phyloP scores from a whole-genome alignment of 2,329 filamentous ascomycete species.

The Sclerotinia sclerotiorum region DNA sequence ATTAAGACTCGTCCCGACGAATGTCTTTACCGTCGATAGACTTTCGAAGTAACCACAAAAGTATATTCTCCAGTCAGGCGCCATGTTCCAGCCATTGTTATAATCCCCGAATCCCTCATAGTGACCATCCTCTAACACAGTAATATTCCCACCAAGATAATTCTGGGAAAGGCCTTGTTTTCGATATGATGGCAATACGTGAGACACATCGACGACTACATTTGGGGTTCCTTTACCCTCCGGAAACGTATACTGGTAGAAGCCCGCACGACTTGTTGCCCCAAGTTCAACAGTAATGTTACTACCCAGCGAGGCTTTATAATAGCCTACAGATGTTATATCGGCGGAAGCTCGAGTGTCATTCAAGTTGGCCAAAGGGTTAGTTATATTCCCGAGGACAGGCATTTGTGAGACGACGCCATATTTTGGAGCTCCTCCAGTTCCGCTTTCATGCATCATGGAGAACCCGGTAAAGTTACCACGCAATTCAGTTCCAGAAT shows the following conservation, averaged over 20 bases:
- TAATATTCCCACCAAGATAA: conserved; percentile 59
- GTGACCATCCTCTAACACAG: conserved; percentile 49
- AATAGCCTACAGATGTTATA: conserved; percentile 59
- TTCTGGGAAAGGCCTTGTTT: conserved; percentile 59
- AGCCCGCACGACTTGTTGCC: conserved; percentile 55
- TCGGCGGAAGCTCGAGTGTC: conserved; percentile 53
- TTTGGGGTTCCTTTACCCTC: conserved; percentile 39
- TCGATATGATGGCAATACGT: conserved; percentile 60
- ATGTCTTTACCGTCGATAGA: conserved; percentile 50
- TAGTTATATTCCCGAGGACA: conserved; percentile 48
- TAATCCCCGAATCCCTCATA: conserved; percentile 63
- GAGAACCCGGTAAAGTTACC: conserved; percentile 60
- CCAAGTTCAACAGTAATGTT: conserved; percentile 58
- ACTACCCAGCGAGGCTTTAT: conserved; percentile 55
- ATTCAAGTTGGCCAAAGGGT: conserved; percentile 56
- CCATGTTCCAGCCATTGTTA: conserved; percentile 66
- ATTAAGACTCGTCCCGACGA: conserved; percentile 31
- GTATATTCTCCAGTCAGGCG: conserved; percentile 61
- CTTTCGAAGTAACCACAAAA: conserved; percentile 50
- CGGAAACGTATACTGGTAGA: conserved; percentile 62
- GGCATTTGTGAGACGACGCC: conserved; percentile 62
- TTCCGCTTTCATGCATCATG: conserved; percentile 65
- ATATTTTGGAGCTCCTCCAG: conserved; percentile 68
- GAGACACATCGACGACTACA: conserved; percentile 62
- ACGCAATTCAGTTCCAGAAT: conserved; percentile 51